Evolutionary conservation across 177 flowering plant species (phyloP), one percentile per base, ranked within the genome.

Genomic region (Vitis hybrid): DNA sequence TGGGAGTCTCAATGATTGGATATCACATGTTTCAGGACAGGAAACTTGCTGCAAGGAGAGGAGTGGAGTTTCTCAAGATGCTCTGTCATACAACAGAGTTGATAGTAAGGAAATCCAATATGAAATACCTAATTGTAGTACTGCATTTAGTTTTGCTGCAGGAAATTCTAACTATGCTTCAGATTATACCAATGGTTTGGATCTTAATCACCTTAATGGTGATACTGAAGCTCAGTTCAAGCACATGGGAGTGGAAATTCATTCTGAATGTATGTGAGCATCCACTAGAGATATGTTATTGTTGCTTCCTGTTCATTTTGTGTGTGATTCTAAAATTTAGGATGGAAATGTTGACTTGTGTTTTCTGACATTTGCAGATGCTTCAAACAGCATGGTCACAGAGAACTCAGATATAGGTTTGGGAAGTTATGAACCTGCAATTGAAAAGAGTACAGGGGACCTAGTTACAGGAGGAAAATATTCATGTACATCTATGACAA

Each of bases 281-380:
- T 51, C 17, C 14, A 50, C 30, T 48, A n/a, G 59, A 4, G 53
- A 15, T 54, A 24, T 2, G 3, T 30, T 58, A 4, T 58, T 55
- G 7, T 50, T 10, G 46, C 4, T 60, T 11, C 52, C 55, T 66
- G 60, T 49, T 51, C 62, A 30, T 21, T 63, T 21, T 49, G 14
- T 67, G 9, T 55, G 17, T n/a, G 12, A 15, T 21, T 11, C 6
- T 65, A 49, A 55, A 61, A 52, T 30, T 66, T 67, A 18, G 9
- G 54, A 20, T 53, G 10, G 73, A 61, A 21, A 58, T 32, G 4
- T 46, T 75, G 21, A 69, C 61, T n/a, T 55, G 9, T 64, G 63
- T 56, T 57, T 72, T 30, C 63, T 71, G 61, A 24, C 51, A 18
- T 35, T 76, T 82, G 72, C 81, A 83, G 90, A 76, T 77, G 63